Evolutionary conservation across 2,329 filamentous ascomycete genomes (phyloP).

Genomic region (Hortaea sp.): DNA sequence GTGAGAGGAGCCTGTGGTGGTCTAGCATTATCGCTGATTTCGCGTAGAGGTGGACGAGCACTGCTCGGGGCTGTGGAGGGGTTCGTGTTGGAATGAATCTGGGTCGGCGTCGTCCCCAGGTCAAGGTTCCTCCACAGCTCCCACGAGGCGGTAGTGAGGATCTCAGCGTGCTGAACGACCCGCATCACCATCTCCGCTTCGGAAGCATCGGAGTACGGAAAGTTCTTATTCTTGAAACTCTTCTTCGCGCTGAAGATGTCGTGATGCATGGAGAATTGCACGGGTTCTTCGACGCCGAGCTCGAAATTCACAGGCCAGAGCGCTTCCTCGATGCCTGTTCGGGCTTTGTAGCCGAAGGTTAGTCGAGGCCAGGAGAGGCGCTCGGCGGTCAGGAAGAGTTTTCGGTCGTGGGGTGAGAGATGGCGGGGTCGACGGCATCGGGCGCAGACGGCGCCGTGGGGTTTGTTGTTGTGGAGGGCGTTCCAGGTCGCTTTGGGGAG

Average conservation of each 20-base stretch:
- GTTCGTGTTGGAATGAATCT: not conserved
- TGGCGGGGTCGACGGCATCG: constrained; percentile 8
- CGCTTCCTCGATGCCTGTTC: constrained; percentile 11
- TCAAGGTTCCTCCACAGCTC: constrained; percentile 4
- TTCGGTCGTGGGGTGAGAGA: constrained; percentile 8
- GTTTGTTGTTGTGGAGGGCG: constrained; percentile 7
- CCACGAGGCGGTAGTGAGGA: constrained; percentile 8
- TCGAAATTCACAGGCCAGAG: constrained; percentile 13
- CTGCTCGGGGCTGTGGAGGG: not conserved
- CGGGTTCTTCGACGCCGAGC: constrained; percentile 13
- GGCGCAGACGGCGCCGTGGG: constrained; percentile 7
- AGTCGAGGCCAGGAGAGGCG: constrained; percentile 9
- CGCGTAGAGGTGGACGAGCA: not conserved
- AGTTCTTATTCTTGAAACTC: constrained; percentile 8
- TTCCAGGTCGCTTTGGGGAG: constrained; percentile 11
- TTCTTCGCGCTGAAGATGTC: constrained; percentile 8
- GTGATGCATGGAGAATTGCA: constrained; percentile 9
- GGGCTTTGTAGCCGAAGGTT: constrained; percentile 5
- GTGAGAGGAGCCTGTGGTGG: too few relatives aligned
- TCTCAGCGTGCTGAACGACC: constrained; percentile 9
- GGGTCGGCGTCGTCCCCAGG: not conserved
- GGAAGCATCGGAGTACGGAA: constrained; percentile 5
- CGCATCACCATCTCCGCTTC: constrained; percentile 10
- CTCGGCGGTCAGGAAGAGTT: constrained; percentile 15
- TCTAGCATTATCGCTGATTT: too few relatives aligned